Evolutionary conservation across 202 grass and related monocot genomes (phyloP), one percentile per base, ranked within the genome.

Genomic region (Brachypodium distachyon): DNA sequence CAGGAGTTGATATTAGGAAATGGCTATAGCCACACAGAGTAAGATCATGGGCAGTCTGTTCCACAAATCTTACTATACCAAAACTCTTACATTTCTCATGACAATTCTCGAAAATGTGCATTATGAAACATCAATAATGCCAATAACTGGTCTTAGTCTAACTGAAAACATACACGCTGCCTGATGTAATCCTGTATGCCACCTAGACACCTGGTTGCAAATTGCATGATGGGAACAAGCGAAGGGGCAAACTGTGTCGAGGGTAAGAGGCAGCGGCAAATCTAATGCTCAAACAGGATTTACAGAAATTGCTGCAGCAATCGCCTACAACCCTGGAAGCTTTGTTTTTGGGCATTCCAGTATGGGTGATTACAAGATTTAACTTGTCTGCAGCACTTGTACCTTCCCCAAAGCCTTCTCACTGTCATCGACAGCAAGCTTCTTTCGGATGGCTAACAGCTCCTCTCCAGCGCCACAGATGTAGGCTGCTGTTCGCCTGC

Each of bases 151-250:
- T 46, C 33, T 32, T 70, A 53, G 42, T 72, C 47, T 60, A 72
- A 62, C 61, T 73, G 11, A 82, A n/a, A n/a, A 86, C 56, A 65
- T 55, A 88, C 73, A 76, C 44, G 47, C 82, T 91, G 91, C 91
- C 91, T 97, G 94, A 90, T 83, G 81, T 81, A 81, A 82, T 92
- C 91, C 88, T 89, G 86, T 88, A 94, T 91, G 94, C 91, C 94
- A 97, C 74, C 53, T 76, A 72, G 62, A 84, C 51, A 67, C 64
- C 47, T 62, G 58, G 73, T 82, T 27, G 23, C 29, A 13, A 55
- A 80, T 70, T 83, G 72, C 34, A 51, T 63, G 49, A 72, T 7
- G 57, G 49, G 60, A 57, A 32, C 66, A 72, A 61, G 52, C 31
- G 12, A n/a, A 16, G 23, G 33, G 51, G 0, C n/a, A n/a, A 36